Conservation (phyloP, 495 filamentous ascomycete genomes). For the Emericellopsis terricola region DNA sequence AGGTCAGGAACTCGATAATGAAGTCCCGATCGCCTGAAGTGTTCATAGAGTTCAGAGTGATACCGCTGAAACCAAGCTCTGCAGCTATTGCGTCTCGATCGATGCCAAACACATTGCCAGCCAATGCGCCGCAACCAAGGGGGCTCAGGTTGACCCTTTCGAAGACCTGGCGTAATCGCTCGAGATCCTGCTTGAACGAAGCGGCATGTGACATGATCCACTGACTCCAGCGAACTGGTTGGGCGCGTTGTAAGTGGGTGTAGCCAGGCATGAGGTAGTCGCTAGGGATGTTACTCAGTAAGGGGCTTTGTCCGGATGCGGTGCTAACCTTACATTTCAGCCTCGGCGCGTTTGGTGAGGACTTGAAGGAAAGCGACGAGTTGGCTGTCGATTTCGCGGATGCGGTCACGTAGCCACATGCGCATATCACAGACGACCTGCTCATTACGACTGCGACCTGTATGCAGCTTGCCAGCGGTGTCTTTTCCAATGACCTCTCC, state of each 20-base stretch:
- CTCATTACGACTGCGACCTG: conserved; percentile 72
- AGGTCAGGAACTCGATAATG: neutral
- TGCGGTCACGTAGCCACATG: conserved; percentile 61
- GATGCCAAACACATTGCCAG: conserved; percentile 68
- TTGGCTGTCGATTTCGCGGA: conserved; percentile 45
- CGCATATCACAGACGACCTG: conserved; percentile 86
- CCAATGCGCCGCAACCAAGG: conserved; percentile 63
- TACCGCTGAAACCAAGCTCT: conserved; percentile 64
- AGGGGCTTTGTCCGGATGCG: neutral
- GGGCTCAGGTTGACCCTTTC: conserved; percentile 55
- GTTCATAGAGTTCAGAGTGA: conserved; percentile 62
- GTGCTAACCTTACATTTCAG: conserved; percentile 17
- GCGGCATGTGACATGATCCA: conserved; percentile 59
- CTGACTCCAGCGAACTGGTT: conserved; percentile 69
- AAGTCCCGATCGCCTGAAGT: conserved; percentile 46
- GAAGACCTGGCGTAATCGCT: conserved; percentile 54
- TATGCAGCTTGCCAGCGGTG: conserved; percentile 73
- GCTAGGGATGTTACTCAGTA: neutral
- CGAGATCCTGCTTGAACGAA: conserved; percentile 51
- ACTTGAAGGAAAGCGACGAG: conserved; percentile 52
- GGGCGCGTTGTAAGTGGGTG: conserved; percentile 71
- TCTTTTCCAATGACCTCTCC: conserved; percentile 70
- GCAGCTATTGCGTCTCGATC: conserved; percentile 63
- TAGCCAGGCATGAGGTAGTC: conserved; percentile 39
- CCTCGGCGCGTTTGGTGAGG: conserved; percentile 48